Base-by-base conservation (phyloP, 495 filamentous ascomycete species). In the Letharia columbiana region DNA sequence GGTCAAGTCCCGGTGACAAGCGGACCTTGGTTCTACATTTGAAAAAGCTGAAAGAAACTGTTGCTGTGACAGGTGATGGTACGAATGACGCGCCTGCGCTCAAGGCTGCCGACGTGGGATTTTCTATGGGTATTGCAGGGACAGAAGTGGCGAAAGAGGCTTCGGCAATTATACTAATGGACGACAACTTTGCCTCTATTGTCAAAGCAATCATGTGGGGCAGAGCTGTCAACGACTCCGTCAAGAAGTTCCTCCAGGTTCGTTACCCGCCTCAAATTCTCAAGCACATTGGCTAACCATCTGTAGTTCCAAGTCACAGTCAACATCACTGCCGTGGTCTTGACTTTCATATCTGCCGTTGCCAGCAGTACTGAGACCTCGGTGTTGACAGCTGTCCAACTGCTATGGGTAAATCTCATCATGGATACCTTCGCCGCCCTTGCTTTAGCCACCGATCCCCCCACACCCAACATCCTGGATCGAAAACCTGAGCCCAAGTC, bases 391-490 rank as follows among this genome's bases (percentile, higher is more conserved):
- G 88, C 91, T 31, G 90, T 94, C 4, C 91, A 96, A 73, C 82
- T 96, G 57, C 82, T 96, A 37, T 96, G 91, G 91, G 89, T 96
- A 50, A 95, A 96, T 73, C 77, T 96, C 54, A 94, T 96, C 73
- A 94, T 95, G 91, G 91, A 96, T 71, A 94, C 91, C n/a, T 91
- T 96, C 70, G 91, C 91, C 6, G 91, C 91, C n/a, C 84, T 96
- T 61, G 91, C 91, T n/a, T 79, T 95, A 41, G 91, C 91, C 20
- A 95, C 91, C 2, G 91, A 96, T 74, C 86, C 89, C 9, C 90
- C 91, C 4, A 84, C 87, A 10, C 78, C 82, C 13, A 81, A 79
- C 44, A 83, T 95, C 60, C 81, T 96, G 28, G 74, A 91, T 69
- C 87, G 91, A 28, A 81, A 84, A 66, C 91, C 91, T 0, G 88